Evolutionary conservation across 345 rosid species (phyloP), one percentile per base, ranked within the genome.

Genomic region (Conringia planisiliqua): DNA sequence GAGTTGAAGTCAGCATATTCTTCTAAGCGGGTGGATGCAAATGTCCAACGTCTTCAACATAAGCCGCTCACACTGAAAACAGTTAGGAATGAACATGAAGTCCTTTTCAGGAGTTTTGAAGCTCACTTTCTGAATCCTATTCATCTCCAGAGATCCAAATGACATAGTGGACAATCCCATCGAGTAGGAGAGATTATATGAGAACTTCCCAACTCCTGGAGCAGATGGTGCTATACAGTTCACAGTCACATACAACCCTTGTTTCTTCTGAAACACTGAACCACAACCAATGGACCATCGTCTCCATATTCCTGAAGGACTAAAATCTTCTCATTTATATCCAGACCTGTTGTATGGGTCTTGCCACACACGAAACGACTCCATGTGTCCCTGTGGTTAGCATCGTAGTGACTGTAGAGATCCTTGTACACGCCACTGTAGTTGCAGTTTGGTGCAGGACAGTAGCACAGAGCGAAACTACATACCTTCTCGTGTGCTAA

Each of bases 221-320:
- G 54, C 20, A 42, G 27, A 38, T 0, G 50, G 66, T 17, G 66
- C 70, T 26, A 76, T 66, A 46, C 70, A 58, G 17, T 30, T 69
- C 54, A 78, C 36, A 6, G 71, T 56, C 32, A 85, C 10, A 3
- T 16, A 22, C 48, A 76, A 51, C 6, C 84, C 85, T 30, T 30
- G 22, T 0, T 33, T 12, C 30, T 52, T 73, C 5, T 10, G 16
- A 55, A 54, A 26, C 38, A 78, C 50, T 60, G 82, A 55, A 85
- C 78, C 42, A 79, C 32, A 43, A 58, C 16, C 46, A 74, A 68
- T 16, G 30, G 73, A 22, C 73, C 66, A 3, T 71, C 66, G 2
- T n/a, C 17, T 5, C 4, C 10, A 17, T 44, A 33, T 16, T 68
- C 72, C 50, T 52, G n/a, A 39, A 68, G 16, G 4, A 68, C 16